These are phyloP conservation scores for Ligustrum vulgare DNA, from an alignment of 257 asterid genomes.

Conservation along the genomic window DNA sequence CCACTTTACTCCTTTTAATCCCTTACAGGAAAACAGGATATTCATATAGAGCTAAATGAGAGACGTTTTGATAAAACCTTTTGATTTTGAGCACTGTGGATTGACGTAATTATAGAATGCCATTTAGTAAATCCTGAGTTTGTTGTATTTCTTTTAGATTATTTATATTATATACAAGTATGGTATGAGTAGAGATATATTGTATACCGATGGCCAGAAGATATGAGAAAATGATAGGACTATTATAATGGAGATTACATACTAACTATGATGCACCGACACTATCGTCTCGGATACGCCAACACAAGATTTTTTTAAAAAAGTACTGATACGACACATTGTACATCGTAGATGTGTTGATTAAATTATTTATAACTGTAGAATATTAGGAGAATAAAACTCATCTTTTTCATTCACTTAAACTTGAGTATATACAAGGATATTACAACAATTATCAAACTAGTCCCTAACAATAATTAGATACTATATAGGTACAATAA, in stretches of 20 bases:
- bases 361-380: no score
- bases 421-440: no score
- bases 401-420: no score
- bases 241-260: constrained; percentile 4
- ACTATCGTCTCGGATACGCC: no score
- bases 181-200: constrained; percentile 9
- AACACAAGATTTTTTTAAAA: no score
- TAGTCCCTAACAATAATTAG: no score
- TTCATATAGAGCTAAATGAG: neutral
- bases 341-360: no score
- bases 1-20: constrained; percentile 13
- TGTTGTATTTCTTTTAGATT: neutral
- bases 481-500: no score
- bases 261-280: neutral
- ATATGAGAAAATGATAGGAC: neutral
- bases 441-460: no score
- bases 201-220: neutral
- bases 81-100: neutral
- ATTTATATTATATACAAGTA: neutral
- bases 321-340: no score
- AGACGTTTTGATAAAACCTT: constrained; percentile 2
- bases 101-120: constrained; percentile 1
- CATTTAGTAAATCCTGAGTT: neutral
- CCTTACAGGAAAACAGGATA: neutral
- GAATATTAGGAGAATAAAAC: no score